phyloP scores from a whole-genome alignment of 805 yeast genomes.

The Blastobotrys robertii region DNA sequence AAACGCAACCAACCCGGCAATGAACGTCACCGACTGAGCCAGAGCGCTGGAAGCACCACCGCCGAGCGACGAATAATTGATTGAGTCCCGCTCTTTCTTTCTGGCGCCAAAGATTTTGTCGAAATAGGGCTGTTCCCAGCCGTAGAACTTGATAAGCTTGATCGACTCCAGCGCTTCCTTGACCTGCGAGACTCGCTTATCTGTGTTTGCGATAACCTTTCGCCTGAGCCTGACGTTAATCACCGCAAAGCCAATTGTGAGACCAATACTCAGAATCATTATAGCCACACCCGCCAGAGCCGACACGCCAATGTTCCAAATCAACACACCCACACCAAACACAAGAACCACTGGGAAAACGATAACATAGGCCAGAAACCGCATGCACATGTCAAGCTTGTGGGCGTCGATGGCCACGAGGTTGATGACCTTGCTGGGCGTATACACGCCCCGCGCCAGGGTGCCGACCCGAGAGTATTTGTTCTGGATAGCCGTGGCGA shows the following conservation, averaged over 20 bases:
- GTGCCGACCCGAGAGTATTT: constrained; percentile 52
- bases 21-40: constrained; percentile 56
- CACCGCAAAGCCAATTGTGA: constrained; percentile 22
- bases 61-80: constrained; percentile 52
- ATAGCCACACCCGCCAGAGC: constrained; percentile 55
- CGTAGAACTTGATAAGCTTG: constrained; percentile 77
- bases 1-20: background rate
- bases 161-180: constrained; percentile 72
- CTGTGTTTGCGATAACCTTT: constrained; percentile 54
- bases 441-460: constrained; percentile 42
- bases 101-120: constrained; percentile 47
- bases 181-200: constrained; percentile 61
- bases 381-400: constrained; percentile 59
- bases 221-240: constrained; percentile 41
- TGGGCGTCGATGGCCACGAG: constrained; percentile 64
- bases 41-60: constrained; percentile 57
- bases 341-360: constrained; percentile 50
- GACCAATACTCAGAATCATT: constrained; percentile 16
- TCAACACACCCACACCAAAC: constrained; percentile 48
- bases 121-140: constrained; percentile 82
- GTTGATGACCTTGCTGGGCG: constrained; percentile 57
- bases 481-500: constrained; percentile 56
- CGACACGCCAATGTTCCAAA: constrained; percentile 53
- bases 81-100: constrained; percentile 46
- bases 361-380: constrained; percentile 50